These are phyloP conservation scores for Schizosaccharomyces japonicus DNA, from an alignment of 805 yeast genomes.

Conservation along the genomic window DNA sequence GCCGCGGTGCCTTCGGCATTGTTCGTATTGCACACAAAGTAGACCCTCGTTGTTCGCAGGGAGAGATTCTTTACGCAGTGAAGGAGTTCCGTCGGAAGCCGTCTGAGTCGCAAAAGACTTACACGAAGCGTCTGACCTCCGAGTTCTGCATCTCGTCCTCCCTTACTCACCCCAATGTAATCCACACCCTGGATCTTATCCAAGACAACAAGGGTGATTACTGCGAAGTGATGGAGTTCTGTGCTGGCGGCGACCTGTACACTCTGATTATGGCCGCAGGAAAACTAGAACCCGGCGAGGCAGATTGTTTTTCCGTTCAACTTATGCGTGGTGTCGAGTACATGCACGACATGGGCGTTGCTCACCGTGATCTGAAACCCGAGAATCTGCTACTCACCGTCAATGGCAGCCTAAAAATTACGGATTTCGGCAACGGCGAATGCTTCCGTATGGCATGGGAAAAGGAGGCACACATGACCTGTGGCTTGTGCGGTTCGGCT, in stretches of 20 bases:
- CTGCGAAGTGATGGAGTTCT: slow-evolving; percentile 85
- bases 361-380: slow-evolving; percentile 81
- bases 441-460: slow-evolving; percentile 87
- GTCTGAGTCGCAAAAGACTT: slow-evolving; percentile 32
- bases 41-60: slow-evolving; percentile 20
- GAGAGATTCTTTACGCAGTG: slow-evolving; percentile 38
- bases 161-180: slow-evolving; percentile 51
- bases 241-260: slow-evolving; percentile 67
- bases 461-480: slow-evolving; percentile 35
- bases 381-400: slow-evolving; percentile 57
- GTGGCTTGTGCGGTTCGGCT: slow-evolving; percentile 69
- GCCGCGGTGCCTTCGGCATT: slow-evolving; percentile 83
- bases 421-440: slow-evolving; percentile 80
- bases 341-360: slow-evolving; percentile 78
- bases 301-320: slow-evolving; percentile 80
- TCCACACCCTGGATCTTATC: slow-evolving; percentile 58
- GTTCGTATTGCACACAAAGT: slow-evolving; percentile 61
- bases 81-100: slow-evolving; percentile 46
- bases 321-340: slow-evolving; percentile 57
- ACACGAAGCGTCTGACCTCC: slow-evolving; percentile 53
- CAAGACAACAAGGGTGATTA: slow-evolving; percentile 46
- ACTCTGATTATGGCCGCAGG: slow-evolving; percentile 31
- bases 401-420: slow-evolving; percentile 40
- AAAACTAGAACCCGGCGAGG: slow-evolving; percentile 35
- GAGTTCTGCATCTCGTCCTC: slow-evolving; percentile 76